Evolutionary conservation across 106 monocot genomes (phyloP), one percentile per base, ranked within the genome.

Genomic region (Alisma plantagoaquatica): DNA sequence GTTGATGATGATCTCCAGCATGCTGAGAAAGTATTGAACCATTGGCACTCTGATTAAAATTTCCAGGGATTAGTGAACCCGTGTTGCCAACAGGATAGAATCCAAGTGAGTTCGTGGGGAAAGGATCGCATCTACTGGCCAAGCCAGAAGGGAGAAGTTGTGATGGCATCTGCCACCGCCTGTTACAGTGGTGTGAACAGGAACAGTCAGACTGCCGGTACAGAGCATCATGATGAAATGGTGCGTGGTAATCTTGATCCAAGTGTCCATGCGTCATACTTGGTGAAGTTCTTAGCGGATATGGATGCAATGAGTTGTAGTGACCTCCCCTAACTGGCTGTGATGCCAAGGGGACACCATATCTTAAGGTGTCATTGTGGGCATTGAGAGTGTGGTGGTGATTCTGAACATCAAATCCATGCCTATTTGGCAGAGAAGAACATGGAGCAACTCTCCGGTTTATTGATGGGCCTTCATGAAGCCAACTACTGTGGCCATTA

Each of bases 151-250:
- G 51, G 23, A 59, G 53, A 2, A 52, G 48, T 33, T 66, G 77
- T 25, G 65, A 35, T 22, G 82, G 77, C 18, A 61, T 16, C 10
- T 50, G 54, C 56, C 71, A 73, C 1, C 76, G 79, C 19, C 53
- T 69, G 29, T 64, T 77, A 44, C 44, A 73, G 51, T 79, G 83
- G 65, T 90, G 79, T 6, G 70, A 26, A 52, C 89, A 90, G 22
- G 79, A 63, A 49, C 89, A 90, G 4, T 83, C 57, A 25, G 68
- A 61, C 44, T 83, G 89, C 53, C 73, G 76, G 53, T 67, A 83
- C 49, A 65, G 68, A 3, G 62, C 51, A 67, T 77, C 54, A 42
- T 80, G 79, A 53, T 71, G 73, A 51, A 71, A 81, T 27, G 78
- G 66, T 16, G 73, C 47, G 15, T 76, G 64, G 31, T 67, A 83